Base-by-base conservation (phyloP, 2,329 filamentous ascomycete genomes). In the Fusarium ramigenum region DNA sequence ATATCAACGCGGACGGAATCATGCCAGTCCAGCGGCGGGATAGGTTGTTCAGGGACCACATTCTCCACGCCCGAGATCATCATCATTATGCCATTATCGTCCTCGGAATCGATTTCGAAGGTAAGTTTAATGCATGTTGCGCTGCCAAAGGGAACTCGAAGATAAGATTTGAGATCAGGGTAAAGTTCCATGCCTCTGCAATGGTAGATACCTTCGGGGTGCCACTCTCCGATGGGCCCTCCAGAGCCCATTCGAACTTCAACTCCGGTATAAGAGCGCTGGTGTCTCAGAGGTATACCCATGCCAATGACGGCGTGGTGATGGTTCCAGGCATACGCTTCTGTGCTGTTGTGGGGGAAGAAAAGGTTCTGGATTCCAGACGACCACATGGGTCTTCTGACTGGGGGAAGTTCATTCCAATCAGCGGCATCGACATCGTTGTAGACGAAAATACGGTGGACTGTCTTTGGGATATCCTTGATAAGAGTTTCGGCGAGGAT, bases 1-100 rank as follows among this genome's bases (percentile, higher is more conserved):
- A 77, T 58, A 18, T 72, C 61, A 21, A 77, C 37, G 19, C 75
- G 73, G 11, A 75, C 47, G 4, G 73, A 68, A 47, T 77, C 75
- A 46, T 75, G 40, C 52, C 57, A 50, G 18, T 57, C 36, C 28
- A 19, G 14, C 14, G 40, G 46, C 18, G 34, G 34, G n/a, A 60
- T 28, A 36, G 65, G 43, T 18, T 23, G 18, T n/a, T 42, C 36
- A n/a, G 57, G 25, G 21, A 53, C 59, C 28, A 69, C 52, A 14
- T 43, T 69, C 25, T 53, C 65, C 42, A 49, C 62, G 12, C 32
- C 36, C 4, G 47, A 28, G 3, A 60, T 60, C 9, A 66, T 21
- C 19, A 61, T 37, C 14, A 28, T 16, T n/a, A 34, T 23, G 44
- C 14, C 28, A 19, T 42, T 28, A 18, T 37, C 16, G 8, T 18